A percentile compares a stretch with the other conserved stretches of the same genome.
phyloP scores from a whole-genome alignment of 805 yeast species.

The Candida quercuum region DNA sequence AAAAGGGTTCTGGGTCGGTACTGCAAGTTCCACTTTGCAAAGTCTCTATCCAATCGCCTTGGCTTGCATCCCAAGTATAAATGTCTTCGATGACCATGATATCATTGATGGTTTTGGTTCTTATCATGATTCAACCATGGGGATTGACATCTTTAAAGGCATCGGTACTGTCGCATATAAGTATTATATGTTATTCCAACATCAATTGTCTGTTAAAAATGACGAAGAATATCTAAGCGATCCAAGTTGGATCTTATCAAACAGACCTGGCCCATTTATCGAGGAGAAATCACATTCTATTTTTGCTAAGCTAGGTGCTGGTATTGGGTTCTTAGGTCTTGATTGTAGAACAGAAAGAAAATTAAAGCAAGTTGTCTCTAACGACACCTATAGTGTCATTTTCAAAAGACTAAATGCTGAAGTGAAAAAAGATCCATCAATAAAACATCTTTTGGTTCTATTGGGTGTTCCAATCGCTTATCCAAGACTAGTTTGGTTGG shows the following conservation, averaged over 20 bases:
- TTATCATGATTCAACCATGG: conserved; percentile 72
- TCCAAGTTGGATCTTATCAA: conserved; percentile 60
- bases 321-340: conserved; percentile 67
- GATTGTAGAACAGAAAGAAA: conserved; percentile 94
- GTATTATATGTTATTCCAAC: conserved; percentile 90
- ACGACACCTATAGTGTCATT: conserved; percentile 50
- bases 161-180: conserved; percentile 79
- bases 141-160: conserved; percentile 56
- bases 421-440: conserved; percentile 39
- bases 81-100: conserved; percentile 92
- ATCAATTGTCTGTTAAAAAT: conserved; percentile 54
- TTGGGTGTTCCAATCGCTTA: conserved; percentile 94
- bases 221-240: conserved; percentile 34
- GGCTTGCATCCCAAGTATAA: conserved; percentile 80
- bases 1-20: conserved; percentile 76
- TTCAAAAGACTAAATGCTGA: conserved; percentile 60
- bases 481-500: conserved; percentile 91
- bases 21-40: conserved; percentile 60
- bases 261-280: conserved; percentile 61
- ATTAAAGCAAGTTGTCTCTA: conserved; percentile 47
- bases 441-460: conserved; percentile 76
- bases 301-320: conserved; percentile 69
- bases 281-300: conserved; percentile 60
- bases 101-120: conserved; percentile 96
- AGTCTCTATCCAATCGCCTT: conserved; percentile 65